Percentiles rank a stretch among this genome's conserved stretches.
These are phyloP conservation scores for Mucor ambiguus DNA, from an alignment of 371 early-diverging fungal species.

Conservation along the genomic window DNA sequence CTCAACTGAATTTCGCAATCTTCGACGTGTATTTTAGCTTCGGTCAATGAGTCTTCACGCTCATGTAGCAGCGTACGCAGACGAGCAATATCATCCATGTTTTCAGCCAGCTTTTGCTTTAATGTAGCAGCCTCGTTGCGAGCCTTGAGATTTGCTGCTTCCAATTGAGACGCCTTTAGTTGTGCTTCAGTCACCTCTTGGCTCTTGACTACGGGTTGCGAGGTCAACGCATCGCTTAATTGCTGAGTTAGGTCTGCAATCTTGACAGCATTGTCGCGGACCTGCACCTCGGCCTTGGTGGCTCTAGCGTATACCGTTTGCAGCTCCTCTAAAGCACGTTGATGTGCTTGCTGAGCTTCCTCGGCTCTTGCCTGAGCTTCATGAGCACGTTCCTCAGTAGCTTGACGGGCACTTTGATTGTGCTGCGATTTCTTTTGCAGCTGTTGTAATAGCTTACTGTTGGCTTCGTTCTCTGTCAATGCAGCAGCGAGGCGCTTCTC, in stretches of 20 bases:
- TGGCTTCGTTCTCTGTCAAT: slow-evolving; percentile 49
- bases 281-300: slow-evolving; percentile 50
- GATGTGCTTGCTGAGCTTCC: slow-evolving; percentile 57
- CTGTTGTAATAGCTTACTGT: slow-evolving; percentile 37
- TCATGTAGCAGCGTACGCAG: slow-evolving; percentile 47
- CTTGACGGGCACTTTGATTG: slow-evolving; percentile 39
- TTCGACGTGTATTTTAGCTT: slow-evolving; percentile 54
- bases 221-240: slow-evolving; percentile 35
- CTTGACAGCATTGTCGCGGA: slow-evolving; percentile 44
- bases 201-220: slow-evolving; percentile 16
- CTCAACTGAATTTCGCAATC: slow-evolving; percentile 64
- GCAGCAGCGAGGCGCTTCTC: slow-evolving; percentile 53
- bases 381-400: slow-evolving; percentile 54
- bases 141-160: slow-evolving; percentile 60
- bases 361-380: slow-evolving; percentile 53
- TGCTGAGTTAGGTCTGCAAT: slow-evolving; percentile 56
- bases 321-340: slow-evolving; percentile 53
- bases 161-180: slow-evolving; percentile 58
- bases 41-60: slow-evolving; percentile 52
- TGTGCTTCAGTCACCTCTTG: slow-evolving; percentile 56
- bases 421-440: slow-evolving; percentile 49
- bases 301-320: slow-evolving; percentile 46
- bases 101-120: slow-evolving; percentile 56
- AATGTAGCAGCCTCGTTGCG: slow-evolving; percentile 57
- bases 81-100: slow-evolving; percentile 54